Evolutionary conservation across 2,329 filamentous ascomycete genomes (phyloP), one percentile per base, ranked within the genome.

Genomic region (Fusarium sp.): DNA sequence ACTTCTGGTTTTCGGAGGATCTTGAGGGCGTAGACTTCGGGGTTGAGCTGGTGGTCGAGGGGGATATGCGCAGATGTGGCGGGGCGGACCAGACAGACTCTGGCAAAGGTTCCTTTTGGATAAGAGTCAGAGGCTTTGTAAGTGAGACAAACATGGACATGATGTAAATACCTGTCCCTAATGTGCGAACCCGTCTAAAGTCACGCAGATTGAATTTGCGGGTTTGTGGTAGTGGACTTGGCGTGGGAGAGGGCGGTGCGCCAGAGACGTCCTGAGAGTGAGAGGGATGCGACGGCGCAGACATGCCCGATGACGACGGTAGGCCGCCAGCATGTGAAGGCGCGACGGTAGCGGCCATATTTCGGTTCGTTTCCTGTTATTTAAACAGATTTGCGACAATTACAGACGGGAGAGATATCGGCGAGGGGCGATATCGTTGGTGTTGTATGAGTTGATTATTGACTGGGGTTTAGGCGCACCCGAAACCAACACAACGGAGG

Each of bases 1-100:
- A 96, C 91, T 74, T 91, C 86, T 56, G 88, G 85, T 76, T 91
- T 91, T 67, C 92, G 89, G 69, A 95, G 80, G 58, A 94, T 93
- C 85, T 95, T 95, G 75, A 95, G 85, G 45, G 92, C 92, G 79
- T 91, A 95, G n/a, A 95, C 91, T 78, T 77, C 75, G 56, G 82
- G 78, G 54, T 82, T 70, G 38, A 74, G 71, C 39, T 79, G 74
- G 40, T 75, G 74, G 36, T 79, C 78, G 50, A 78, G 73, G n/a
- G 77, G 74, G 18, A 71, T 77, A 42, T 79, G 76, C 42, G 83
- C 82, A 69, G 85, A 84, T 42, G 87, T 85, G 43, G 87, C 86
- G 38, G 92, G 87, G 63, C 88, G 89, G 52, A 93, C 92, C 64
- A 95, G 88, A 84, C 91, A 94, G 45, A 96, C 93, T 69, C 93